Evolutionary conservation across 805 yeast genomes (phyloP).

Genomic region (Candida ovalis): DNA sequence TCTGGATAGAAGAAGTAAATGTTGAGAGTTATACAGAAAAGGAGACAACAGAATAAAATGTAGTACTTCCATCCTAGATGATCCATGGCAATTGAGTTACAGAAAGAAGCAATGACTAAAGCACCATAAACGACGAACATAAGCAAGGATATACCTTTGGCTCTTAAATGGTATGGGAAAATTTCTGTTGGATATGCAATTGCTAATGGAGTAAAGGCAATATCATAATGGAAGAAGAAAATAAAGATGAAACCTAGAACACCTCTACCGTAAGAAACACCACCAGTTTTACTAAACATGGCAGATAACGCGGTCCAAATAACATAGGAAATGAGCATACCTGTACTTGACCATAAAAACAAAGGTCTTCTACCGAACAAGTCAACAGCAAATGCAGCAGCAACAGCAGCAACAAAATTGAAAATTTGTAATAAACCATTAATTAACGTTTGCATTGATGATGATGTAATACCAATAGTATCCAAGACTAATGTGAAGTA

Average conservation of each 20-base stretch:
- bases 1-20: slow-evolving; percentile 45
- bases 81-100: slow-evolving; percentile 37
- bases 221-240: slow-evolving; percentile 38
- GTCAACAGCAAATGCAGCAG: slow-evolving; percentile 30
- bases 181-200: slow-evolving; percentile 43
- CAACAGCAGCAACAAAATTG: slow-evolving; percentile 36
- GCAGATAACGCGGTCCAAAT: slow-evolving; percentile 49
- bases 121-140: slow-evolving; percentile 13
- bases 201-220: slow-evolving; percentile 45
- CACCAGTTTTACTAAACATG: slow-evolving; percentile 13
- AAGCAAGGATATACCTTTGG: slow-evolving; percentile 53
- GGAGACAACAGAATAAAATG: slow-evolving; percentile 33
- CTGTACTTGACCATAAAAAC: slow-evolving; percentile 32
- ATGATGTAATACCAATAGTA: slow-evolving; percentile 50
- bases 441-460: slow-evolving; percentile 43
- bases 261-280: slow-evolving; percentile 25
- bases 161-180: slow-evolving; percentile 55
- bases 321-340: slow-evolving; percentile 38
- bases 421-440: slow-evolving; percentile 49
- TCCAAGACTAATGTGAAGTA: slow-evolving; percentile 43
- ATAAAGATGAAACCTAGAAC: slow-evolving; percentile 21
- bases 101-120: slow-evolving; percentile 21
- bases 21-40: slow-evolving; percentile 19
- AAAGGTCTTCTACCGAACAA: slow-evolving; percentile 35
- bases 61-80: slow-evolving; percentile 36